Base-by-base conservation (phyloP, 768 basidiomycete species). In the Cyathus striatus region DNA sequence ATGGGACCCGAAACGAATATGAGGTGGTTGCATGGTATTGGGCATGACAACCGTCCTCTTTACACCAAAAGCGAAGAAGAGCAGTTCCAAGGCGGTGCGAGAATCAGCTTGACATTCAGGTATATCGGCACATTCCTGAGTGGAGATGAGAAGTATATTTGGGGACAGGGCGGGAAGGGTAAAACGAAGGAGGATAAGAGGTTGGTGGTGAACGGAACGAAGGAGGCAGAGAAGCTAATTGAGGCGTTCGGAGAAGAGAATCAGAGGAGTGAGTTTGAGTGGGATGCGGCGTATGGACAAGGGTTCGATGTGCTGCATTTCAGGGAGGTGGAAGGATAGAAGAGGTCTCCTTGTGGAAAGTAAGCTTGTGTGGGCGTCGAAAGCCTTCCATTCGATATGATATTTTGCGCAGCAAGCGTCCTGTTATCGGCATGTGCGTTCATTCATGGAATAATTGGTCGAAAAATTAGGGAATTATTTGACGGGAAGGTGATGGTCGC, bases 101-200 rank as follows among this genome's bases (percentile, higher is more conserved):
- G 88, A 37, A 88, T 90, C 56, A 88, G 86, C 54, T 60, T 90
- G 51, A 91, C 88, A 6, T 90, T 90, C 62, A 70, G 87, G 27
- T 70, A 74, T 43, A 90, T 90, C 34, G 85, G 83, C 25, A 90
- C 88, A 16, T 90, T 86, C 61, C 60, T 90, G 47, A 71, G 69
- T 12, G 58, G 56, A 2, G 75, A 75, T 39, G 67, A 66, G 24
- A 64, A 52, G 39, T 52, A 43, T 33, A 90, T 90, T 7, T 89
- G 69, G 53, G 88, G 89, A 0, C 85, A 86, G 51, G 89, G 88
- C 1, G 83, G 82, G 37, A 78, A 59, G 50, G 73, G 72, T 0
- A 90, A 89, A 66, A 76, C 67, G 3, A 68, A 52, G 40, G 78
- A 70, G 30, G 63, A 70, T 2, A 83, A 80, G 7, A 60, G 69